Evolutionary conservation across 805 yeast species (phyloP).

Genomic region (Cyberlindnera mycetangii): DNA sequence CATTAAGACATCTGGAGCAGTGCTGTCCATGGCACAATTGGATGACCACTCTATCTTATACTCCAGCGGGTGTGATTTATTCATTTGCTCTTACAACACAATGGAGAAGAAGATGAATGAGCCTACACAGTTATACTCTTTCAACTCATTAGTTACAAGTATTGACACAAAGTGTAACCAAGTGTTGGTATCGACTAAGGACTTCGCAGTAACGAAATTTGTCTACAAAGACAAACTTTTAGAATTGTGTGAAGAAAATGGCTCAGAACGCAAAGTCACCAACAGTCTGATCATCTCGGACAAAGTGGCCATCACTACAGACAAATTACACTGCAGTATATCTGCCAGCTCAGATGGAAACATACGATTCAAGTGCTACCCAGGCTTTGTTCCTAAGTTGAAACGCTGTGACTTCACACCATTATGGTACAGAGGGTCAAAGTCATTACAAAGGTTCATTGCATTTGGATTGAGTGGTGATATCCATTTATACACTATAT

Average conservation of each 20-base stretch:
- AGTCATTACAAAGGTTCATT: constrained; percentile 21
- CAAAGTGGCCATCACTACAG: constrained; percentile 19
- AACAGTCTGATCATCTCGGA: constrained; percentile 16
- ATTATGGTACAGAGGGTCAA: constrained; percentile 30
- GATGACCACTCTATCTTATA: constrained; percentile 16
- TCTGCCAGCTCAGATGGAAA: constrained; percentile 14
- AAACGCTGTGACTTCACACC: constrained; percentile 29
- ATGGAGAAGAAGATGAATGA: constrained; percentile 16
- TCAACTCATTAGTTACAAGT: constrained; percentile 17
- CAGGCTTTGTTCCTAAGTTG: constrained; percentile 35
- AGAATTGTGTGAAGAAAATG: constrained; percentile 17
- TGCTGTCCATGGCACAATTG: constrained; percentile 21
- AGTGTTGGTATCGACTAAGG: constrained; percentile 29
- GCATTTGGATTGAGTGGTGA: constrained; percentile 39
- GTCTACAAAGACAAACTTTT: constrained; percentile 18
- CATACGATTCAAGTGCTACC: constrained; percentile 16
- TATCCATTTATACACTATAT: constrained; percentile 27
- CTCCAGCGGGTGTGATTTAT: constrained; percentile 19
- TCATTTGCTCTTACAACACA: constrained; percentile 15
- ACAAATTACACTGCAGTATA: constrained; percentile 22
- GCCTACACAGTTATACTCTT: constrained; percentile 9
- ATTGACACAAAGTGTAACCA: constrained; percentile 23
- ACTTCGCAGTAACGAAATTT: constrained; percentile 27
- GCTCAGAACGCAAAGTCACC: constrained; percentile 21
- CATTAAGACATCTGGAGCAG: constrained; percentile 25